These are phyloP conservation scores for Sporothrix brunneoviolacea DNA, from an alignment of 2,329 filamentous ascomycete species.

Conservation along the genomic window DNA sequence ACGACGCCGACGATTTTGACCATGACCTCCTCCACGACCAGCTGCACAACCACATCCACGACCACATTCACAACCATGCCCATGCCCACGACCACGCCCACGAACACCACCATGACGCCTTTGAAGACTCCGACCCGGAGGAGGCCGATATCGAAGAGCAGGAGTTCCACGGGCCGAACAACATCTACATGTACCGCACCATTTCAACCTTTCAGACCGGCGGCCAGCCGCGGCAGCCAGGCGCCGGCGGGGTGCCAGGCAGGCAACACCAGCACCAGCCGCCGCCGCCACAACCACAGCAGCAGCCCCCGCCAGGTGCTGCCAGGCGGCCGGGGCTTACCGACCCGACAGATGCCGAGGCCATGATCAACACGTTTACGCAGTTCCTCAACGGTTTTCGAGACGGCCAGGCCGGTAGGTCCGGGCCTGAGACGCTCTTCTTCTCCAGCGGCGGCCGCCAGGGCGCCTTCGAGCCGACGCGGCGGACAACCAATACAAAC, in stretches of 20 bases:
- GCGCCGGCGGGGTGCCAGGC: not conserved
- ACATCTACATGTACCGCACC: conserved; percentile 34
- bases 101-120: conserved; percentile 17
- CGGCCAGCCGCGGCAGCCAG: not conserved
- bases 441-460: conserved; percentile 1
- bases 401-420: conserved; percentile 13
- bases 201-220: conserved; percentile 18
- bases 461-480: not conserved
- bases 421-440: conserved; percentile 15
- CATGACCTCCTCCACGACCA: not conserved
- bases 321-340: conserved; percentile 8
- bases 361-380: conserved; percentile 36
- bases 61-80: not conserved
- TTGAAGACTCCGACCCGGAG: conserved; percentile 48
- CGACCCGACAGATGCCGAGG: conserved; percentile 27
- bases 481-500: not conserved
- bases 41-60: not conserved
- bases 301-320: not conserved
- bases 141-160: conserved; percentile 53
- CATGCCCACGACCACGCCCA: not conserved
- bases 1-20: not conserved
- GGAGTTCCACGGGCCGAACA: conserved; percentile 32
- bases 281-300: not conserved
- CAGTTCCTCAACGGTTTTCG: conserved; percentile 34
- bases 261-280: not conserved